Evolutionary conservation across 495 filamentous ascomycete genomes (phyloP).

Genomic region (Cercophora scortea): DNA sequence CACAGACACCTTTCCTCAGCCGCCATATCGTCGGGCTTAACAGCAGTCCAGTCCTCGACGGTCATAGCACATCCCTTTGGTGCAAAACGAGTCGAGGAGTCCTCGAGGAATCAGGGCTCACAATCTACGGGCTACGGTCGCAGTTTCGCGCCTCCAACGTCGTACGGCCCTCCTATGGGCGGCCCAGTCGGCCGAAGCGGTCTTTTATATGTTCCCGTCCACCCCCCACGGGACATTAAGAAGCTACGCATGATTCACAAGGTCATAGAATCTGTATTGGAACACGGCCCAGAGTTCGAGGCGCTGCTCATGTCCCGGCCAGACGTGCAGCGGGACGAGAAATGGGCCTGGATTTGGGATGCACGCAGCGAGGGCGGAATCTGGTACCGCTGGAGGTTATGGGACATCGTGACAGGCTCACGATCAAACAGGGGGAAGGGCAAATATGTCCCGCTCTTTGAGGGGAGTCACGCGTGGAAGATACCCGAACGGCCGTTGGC

Average conservation of each 20-base stretch:
- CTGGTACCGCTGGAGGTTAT: conserved; percentile 88
- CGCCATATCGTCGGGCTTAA: conserved; percentile 50
- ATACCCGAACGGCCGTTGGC: conserved; percentile 56
- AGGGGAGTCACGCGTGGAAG: conserved; percentile 62
- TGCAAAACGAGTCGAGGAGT: conserved; percentile 58
- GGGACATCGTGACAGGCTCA: conserved; percentile 65
- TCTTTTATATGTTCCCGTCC: conserved; percentile 63
- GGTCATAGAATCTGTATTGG: conserved; percentile 69
- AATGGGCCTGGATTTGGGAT: conserved; percentile 94
- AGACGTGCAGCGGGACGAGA: conserved; percentile 73
- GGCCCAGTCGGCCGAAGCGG: conserved; percentile 38
- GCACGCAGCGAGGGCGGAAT: conserved; percentile 68
- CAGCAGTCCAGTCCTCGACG: conserved; percentile 44
- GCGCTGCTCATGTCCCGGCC: conserved; percentile 81
- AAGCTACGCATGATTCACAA: conserved; percentile 81
- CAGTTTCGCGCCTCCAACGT: conserved; percentile 74
- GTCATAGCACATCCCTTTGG: conserved; percentile 68
- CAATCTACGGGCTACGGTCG: conserved; percentile 56
- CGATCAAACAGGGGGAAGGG: conserved; percentile 22
- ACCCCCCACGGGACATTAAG: conserved; percentile 68
- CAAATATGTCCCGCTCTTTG: conserved; percentile 55
- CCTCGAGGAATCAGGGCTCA: conserved; percentile 42
- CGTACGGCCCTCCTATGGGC: conserved; percentile 44
- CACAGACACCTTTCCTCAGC: conserved; percentile 81
- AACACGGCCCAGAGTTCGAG: conserved; percentile 82